Percentiles rank a stretch among this genome's conserved stretches.
These are phyloP conservation scores for Scedosporium dehoogii DNA, from an alignment of 2,329 filamentous ascomycete species.

Conservation along the genomic window DNA sequence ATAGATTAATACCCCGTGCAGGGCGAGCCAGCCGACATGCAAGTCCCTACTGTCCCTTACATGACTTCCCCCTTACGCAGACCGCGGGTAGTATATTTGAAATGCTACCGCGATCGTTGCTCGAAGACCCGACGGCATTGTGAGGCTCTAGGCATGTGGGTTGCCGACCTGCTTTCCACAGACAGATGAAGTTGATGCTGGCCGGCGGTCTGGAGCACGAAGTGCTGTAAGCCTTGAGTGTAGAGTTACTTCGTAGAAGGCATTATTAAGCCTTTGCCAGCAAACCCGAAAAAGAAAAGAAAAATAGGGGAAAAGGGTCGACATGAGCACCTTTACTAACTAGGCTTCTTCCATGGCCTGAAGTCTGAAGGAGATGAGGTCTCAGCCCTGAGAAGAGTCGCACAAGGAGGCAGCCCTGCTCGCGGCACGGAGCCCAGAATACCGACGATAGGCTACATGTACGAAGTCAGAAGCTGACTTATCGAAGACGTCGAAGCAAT, in stretches of 20 bases:
- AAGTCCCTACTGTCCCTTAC: background rate
- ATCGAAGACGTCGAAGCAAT: background rate
- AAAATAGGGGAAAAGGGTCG: too few relatives aligned
- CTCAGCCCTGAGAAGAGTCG: too few relatives aligned
- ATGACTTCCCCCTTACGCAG: background rate
- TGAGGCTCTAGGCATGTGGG: background rate
- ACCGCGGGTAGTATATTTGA: background rate
- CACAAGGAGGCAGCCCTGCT: too few relatives aligned
- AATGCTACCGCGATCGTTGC: background rate
- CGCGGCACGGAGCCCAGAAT: background rate
- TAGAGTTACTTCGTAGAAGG: too few relatives aligned
- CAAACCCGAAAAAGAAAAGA: too few relatives aligned
- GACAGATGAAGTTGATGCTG: background rate
- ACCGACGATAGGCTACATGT: background rate
- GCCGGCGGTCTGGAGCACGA: background rate
- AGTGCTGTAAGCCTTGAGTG: too few relatives aligned
- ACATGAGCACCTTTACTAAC: too few relatives aligned
- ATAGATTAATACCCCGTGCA: background rate
- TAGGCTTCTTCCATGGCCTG: too few relatives aligned
- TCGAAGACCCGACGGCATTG: background rate
- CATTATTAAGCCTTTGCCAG: too few relatives aligned
- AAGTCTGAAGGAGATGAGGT: too few relatives aligned
- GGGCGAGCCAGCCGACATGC: background rate
- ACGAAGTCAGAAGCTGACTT: background rate
- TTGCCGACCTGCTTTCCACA: background rate